Conservation (phyloP, 225 moss, liverwort and hornwort genomes). For the Marchantia paleacea region DNA sequence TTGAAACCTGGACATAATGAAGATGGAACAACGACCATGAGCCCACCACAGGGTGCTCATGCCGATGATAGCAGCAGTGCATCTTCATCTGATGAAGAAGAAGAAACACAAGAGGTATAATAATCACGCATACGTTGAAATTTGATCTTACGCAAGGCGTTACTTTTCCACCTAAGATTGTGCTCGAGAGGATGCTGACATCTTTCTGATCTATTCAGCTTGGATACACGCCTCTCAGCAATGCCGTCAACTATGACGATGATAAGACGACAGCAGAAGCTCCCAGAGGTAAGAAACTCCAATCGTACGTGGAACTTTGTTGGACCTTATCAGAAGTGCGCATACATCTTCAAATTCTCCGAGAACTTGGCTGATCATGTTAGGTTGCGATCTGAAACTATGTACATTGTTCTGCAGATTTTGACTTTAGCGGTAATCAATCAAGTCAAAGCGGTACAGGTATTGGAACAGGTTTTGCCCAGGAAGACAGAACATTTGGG, state of each 20-base stretch:
- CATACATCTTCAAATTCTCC: too few relatives aligned
- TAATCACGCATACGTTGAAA: background rate
- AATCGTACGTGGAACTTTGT: background rate
- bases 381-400: too few relatives aligned
- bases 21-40: background rate
- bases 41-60: background rate
- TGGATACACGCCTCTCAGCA: background rate
- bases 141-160: background rate
- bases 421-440: background rate
- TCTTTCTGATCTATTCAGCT: background rate
- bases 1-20: slow-evolving; percentile 12
- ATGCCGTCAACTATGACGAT: background rate
- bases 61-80: background rate
- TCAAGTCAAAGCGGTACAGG: background rate
- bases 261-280: background rate
- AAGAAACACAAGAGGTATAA: background rate
- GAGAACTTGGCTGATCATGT: too few relatives aligned
- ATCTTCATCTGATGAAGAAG: slow-evolving; percentile 12
- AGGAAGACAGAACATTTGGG: slow-evolving; percentile 4
- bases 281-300: background rate
- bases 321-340: background rate
- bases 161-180: background rate
- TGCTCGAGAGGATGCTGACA: background rate
- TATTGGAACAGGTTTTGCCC: background rate
- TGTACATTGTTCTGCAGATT: background rate